Evolutionary conservation across 768 basidiomycete species (phyloP), one percentile per base, ranked within the genome.

Genomic region (Tylopilus felleus): DNA sequence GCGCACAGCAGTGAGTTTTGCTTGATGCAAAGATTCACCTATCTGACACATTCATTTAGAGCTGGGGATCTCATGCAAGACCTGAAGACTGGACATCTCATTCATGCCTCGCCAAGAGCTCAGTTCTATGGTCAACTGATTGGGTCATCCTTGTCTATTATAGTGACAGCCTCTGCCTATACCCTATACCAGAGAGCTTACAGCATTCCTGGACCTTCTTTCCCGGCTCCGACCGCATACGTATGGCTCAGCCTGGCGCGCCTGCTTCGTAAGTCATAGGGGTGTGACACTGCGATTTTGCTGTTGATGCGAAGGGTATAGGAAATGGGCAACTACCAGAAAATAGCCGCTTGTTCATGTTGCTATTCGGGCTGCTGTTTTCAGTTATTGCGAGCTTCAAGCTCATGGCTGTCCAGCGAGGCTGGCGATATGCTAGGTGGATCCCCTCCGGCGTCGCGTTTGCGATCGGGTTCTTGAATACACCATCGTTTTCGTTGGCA

Each of bases 61-160:
- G 93, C 95, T 8, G 96, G 94, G 16, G 96, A 98, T 67, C 82
- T 98, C 9, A 98, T 98, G 96, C 96, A 98, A 74, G 96, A 98
- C 71, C 75, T 98, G 55, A 98, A 98, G 74, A 97, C 96, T 3
- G 96, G 96, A 0, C 92, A 97, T 69, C 75, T 98, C n/a, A 81
- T 92, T 51, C 81, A 80, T 58, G 94, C 94, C 9, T 95, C 93
- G 22, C 96, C 96, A 44, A 79, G 92, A 62, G 92, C 93, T 2
- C 96, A 96, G 65, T 97, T 98, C 68, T 95, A 86, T 62, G 92
- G 93, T 9, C 93, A 98, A 69, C 75, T 98, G 46, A 86, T 98
- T 51, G 96, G 96, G 31, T 93, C 90, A 9, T 80, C 85, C 1
- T 78, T 96, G 6, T 93, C 90, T 8, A 93, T 98, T 29, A 59